Evolutionary conservation across 371 early-diverging fungal genomes (phyloP).

Genomic region (Mucor plumbeus): DNA sequence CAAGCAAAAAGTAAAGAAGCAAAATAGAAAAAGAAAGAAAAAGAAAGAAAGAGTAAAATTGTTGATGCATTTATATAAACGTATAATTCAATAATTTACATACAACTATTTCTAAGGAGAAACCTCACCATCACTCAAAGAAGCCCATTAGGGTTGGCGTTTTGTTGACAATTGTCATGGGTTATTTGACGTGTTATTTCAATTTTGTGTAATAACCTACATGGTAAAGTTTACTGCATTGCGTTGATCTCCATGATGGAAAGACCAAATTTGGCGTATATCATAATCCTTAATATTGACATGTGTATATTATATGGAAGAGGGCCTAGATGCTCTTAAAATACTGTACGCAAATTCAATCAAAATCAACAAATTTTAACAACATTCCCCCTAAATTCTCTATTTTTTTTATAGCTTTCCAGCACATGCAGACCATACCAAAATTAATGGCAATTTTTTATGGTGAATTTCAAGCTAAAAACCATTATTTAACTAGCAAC

Average conservation of each 20-base stretch:
- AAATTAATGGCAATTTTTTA: background rate
- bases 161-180: constrained; percentile 17
- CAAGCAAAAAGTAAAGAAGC: background rate
- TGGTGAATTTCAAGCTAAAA: background rate
- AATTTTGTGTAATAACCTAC: background rate
- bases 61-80: constrained; percentile 3
- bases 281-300: background rate
- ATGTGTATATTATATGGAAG: background rate
- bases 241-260: constrained; percentile 13
- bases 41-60: background rate
- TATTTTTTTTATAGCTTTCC: background rate
- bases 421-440: constrained; percentile 13
- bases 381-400: constrained; percentile 7
- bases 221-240: background rate
- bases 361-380: background rate
- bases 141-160: constrained; percentile 5
- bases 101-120: background rate
- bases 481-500: no score
- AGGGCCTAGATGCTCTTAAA: background rate
- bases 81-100: constrained; percentile 4
- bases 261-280: constrained; percentile 8
- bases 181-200: constrained; percentile 10
- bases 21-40: background rate
- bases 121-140: constrained; percentile 4
- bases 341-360: background rate